Evolutionary conservation across 306 rosid genomes (phyloP).

Genomic region (Prunus dulcis): DNA sequence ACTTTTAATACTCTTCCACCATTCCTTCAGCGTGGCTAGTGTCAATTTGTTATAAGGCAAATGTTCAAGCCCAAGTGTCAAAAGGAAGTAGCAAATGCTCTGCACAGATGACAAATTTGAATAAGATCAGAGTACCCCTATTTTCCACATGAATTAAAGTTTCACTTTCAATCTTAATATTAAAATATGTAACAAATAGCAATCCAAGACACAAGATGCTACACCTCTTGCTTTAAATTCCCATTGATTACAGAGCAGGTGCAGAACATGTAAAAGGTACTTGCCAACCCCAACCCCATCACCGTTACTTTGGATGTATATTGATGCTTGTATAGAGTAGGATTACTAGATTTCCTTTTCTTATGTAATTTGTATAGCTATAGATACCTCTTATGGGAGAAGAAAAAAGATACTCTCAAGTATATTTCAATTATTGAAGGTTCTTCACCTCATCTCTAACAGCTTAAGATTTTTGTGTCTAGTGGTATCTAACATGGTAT

Average conservation of each 20-base stretch:
- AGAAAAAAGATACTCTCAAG: too few species aligned
- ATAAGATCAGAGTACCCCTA: constrained; percentile 27
- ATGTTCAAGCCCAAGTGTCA: constrained; percentile 74
- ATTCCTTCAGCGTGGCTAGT: constrained; percentile 41
- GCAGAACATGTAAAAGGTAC: neutral
- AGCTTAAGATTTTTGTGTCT: too few species aligned
- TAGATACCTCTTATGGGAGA: too few species aligned
- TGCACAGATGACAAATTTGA: constrained; percentile 39
- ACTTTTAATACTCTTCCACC: constrained; percentile 45
- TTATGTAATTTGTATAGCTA: too few species aligned
- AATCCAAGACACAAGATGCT: neutral
- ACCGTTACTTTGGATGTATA: too few species aligned
- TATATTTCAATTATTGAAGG: too few species aligned
- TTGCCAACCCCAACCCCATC: neutral
- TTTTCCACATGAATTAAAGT: neutral
- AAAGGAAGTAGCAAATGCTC: constrained; percentile 69
- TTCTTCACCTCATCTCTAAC: too few species aligned
- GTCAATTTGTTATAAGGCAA: constrained; percentile 61
- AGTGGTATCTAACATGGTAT: too few species aligned
- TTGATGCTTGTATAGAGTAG: too few species aligned
- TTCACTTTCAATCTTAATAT: neutral
- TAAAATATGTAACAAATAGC: neutral
- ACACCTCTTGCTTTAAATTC: too few species aligned
- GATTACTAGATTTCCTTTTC: too few species aligned
- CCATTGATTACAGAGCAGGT: too few species aligned